These are phyloP conservation scores for Nemania sp. DNA, from an alignment of 2,329 filamentous ascomycete genomes.

Conservation along the genomic window DNA sequence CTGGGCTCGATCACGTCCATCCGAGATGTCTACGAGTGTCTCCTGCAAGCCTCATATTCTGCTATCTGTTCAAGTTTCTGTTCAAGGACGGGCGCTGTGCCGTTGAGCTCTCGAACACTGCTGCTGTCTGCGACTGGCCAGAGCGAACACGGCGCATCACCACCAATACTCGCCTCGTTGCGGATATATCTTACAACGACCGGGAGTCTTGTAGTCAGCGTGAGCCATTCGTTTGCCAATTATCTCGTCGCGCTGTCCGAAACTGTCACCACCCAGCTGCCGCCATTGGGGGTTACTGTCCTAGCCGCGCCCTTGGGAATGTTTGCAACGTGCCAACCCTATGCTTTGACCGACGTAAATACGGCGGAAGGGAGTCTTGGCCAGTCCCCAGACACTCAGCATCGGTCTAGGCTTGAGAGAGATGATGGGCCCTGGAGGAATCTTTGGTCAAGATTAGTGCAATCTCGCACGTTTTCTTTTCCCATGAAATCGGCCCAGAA, in stretches of 20 bases:
- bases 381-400: conserved; percentile 58
- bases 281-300: conserved; percentile 49
- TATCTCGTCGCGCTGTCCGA: conserved; percentile 54
- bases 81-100: conserved; percentile 51
- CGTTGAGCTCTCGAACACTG: conserved; percentile 57
- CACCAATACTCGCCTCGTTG: conserved; percentile 52
- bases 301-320: conserved; percentile 59
- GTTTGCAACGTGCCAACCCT: conserved; percentile 48
- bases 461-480: conserved; percentile 53
- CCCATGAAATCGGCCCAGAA: conserved; percentile 45
- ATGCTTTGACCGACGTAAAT: conserved; percentile 42
- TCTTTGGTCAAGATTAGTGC: conserved; percentile 54
- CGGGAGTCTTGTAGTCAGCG: conserved; percentile 54
- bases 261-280: conserved; percentile 43
- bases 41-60: conserved; percentile 56
- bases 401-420: conserved; percentile 46
- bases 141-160: conserved; percentile 37
- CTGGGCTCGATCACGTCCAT: conserved; percentile 41
- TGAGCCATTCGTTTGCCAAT: conserved; percentile 52
- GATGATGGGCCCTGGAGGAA: conserved; percentile 53
- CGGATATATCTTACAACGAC: conserved; percentile 60
- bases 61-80: conserved; percentile 57
- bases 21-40: conserved; percentile 56
- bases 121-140: conserved; percentile 46
- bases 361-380: conserved; percentile 44